Percentiles rank a stretch among this genome's conserved stretches.
Conservation (phyloP, 495 filamentous ascomycete species). For the Tuber calosporum region DNA sequence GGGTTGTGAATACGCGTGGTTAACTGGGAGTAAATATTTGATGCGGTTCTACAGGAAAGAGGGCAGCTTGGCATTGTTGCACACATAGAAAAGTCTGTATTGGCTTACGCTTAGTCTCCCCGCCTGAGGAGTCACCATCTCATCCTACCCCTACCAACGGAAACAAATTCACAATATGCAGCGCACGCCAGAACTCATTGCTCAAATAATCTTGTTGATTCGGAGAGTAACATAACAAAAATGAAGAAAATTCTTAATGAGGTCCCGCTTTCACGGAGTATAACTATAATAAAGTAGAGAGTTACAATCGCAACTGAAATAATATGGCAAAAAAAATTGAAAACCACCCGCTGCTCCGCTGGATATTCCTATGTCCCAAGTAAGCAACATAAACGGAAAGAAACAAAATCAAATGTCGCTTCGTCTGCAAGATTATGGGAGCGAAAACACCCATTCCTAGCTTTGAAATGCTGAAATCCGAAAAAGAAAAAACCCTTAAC, state of each 20-base stretch:
- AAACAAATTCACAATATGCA: neutral
- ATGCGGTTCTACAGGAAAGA: no score
- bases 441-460: neutral
- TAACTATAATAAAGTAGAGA: slow-evolving; percentile 1
- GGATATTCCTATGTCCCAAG: slow-evolving; percentile 2
- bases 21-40: no score
- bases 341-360: slow-evolving; percentile 3
- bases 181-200: neutral
- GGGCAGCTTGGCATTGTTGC: no score
- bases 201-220: neutral
- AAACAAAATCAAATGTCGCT: neutral
- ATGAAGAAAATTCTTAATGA: neutral
- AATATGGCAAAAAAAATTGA: neutral
- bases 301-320: neutral
- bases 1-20: no score
- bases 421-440: neutral
- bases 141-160: neutral
- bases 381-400: slow-evolving; percentile 1
- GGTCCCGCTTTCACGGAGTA: neutral
- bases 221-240: neutral
- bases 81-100: no score
- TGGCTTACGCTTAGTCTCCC: no score
- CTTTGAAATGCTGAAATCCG: neutral
- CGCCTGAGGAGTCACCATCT: no score
- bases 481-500: neutral